Evolutionary conservation across 75 land plant species (phyloP).

Genomic region (Selaginella tamariscina): DNA sequence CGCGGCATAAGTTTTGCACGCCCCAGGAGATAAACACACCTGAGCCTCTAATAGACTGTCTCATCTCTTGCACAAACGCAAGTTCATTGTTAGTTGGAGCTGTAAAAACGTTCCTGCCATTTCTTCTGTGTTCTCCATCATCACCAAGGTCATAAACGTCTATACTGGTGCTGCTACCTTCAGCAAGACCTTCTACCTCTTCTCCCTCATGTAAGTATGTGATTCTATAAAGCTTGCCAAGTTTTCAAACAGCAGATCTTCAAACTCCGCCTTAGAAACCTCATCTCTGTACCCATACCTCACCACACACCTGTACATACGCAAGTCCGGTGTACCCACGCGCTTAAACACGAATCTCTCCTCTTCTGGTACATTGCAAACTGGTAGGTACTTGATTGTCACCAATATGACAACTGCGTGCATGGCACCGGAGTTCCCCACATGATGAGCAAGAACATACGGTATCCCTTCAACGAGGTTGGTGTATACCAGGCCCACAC

Average conservation of each 20-base stretch:
- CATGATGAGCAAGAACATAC: neutral
- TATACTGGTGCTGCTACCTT: neutral
- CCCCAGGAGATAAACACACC: neutral
- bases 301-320: conserved; percentile 7
- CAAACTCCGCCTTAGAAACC: neutral
- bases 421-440: neutral
- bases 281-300: conserved; percentile 10
- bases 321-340: neutral
- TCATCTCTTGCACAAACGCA: no score
- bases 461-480: neutral
- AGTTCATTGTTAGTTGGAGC: no score
- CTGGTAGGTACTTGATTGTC: neutral
- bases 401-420: conserved; percentile 1
- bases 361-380: neutral
- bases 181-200: neutral
- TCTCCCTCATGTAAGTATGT: neutral
- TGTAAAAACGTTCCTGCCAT: neutral
- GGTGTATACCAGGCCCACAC: neutral
- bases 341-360: conserved; percentile 4
- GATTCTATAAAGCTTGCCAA: conserved; percentile 2
- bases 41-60: neutral
- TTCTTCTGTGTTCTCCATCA: neutral
- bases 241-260: neutral
- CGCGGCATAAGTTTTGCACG: neutral
- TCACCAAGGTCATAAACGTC: neutral